Evolutionary conservation across 2,329 filamentous ascomycete species (phyloP), one percentile per base, ranked within the genome.

Genomic region (Madurella fahalii): DNA sequence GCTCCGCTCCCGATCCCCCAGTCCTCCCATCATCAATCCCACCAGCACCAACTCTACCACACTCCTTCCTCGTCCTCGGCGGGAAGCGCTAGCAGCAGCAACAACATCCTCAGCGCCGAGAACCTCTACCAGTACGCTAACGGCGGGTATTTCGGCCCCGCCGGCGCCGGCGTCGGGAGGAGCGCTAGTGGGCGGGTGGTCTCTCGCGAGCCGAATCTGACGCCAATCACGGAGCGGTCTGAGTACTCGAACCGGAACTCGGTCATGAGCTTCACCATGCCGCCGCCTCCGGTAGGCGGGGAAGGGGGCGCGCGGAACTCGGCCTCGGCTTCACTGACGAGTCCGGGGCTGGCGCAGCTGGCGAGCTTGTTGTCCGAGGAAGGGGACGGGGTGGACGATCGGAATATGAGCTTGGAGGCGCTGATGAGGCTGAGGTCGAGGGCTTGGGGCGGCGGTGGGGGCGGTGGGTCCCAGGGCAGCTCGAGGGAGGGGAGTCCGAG

Each of bases 191-290:
- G 89, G 17, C 83, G 85, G 13, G 78, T 85, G 49, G 83, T 86
- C 31, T 88, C 89, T 17, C 83, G 87, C 40, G 93, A 96, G 68
- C 93, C 94, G 1, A 96, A 94, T 64, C 75, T 99, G 46, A 97
- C 94, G 1, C 94, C 94, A 5, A 97, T 99, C 64, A 97, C 93
- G 0, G 94, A 97, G 69, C 83, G 92, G 12, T 95, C 90, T 56
- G 94, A 99, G 71, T 96, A 95, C 75, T 96, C 90, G 41, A 96
- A 95, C 56, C 84, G 94, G 43, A 97, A 96, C 68, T 95, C 89
- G 1, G 83, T 95, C 55, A 89, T 95, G 74, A 90, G 87, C 55
- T 74, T 93, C 58, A 77, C 76, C 8, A 72, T 84, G 32, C 82
- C 83, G 43, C 72, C 74, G 2, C 57, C 60, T 5, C 46, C 39